A percentile compares a stretch with the other conserved stretches of the same genome.
These are phyloP conservation scores for Coccomyxa subellipsoidea DNA, from an alignment of 163 green algal genomes.

Conservation along the genomic window DNA sequence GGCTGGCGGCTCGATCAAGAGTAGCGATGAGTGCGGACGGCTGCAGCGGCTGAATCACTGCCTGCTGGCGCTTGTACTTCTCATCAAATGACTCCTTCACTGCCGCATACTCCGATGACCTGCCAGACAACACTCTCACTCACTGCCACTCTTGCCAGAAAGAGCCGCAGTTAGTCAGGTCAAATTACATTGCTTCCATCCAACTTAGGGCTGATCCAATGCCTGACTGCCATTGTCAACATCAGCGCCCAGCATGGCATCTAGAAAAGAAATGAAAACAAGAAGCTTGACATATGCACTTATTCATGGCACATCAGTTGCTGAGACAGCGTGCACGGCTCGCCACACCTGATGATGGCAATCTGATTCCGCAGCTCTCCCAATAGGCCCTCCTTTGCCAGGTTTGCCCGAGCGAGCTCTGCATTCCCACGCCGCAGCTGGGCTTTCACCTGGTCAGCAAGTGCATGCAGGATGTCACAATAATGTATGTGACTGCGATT, in stretches of 20 bases:
- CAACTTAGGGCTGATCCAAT: too few species aligned
- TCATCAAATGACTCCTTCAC: slow-evolving; percentile 62
- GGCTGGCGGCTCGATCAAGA: slow-evolving; percentile 22
- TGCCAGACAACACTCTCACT: neutral
- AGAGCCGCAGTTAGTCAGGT: too few species aligned
- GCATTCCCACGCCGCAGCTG: slow-evolving; percentile 17
- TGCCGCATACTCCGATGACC: slow-evolving; percentile 64
- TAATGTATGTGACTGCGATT: neutral
- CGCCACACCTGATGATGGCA: slow-evolving; percentile 55
- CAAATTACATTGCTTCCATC: too few species aligned
- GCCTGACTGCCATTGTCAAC: too few species aligned
- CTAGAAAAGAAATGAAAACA: too few species aligned
- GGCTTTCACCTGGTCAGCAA: slow-evolving; percentile 16
- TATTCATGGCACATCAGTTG: too few species aligned
- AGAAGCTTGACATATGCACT: too few species aligned
- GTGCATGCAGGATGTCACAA: neutral
- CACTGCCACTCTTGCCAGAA: too few species aligned
- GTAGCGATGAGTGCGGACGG: slow-evolving; percentile 28
- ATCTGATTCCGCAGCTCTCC: slow-evolving; percentile 60
- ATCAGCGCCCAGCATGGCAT: too few species aligned
- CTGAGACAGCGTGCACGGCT: too few species aligned
- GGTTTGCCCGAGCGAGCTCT: slow-evolving; percentile 35
- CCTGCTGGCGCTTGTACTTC: slow-evolving; percentile 52
- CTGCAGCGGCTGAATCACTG: slow-evolving; percentile 45
- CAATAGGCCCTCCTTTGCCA: slow-evolving; percentile 29